Percentiles rank a stretch among this genome's conserved stretches.
Evolutionary conservation across 257 asterid species (phyloP).

Genomic region (Solanum lignicaule): DNA sequence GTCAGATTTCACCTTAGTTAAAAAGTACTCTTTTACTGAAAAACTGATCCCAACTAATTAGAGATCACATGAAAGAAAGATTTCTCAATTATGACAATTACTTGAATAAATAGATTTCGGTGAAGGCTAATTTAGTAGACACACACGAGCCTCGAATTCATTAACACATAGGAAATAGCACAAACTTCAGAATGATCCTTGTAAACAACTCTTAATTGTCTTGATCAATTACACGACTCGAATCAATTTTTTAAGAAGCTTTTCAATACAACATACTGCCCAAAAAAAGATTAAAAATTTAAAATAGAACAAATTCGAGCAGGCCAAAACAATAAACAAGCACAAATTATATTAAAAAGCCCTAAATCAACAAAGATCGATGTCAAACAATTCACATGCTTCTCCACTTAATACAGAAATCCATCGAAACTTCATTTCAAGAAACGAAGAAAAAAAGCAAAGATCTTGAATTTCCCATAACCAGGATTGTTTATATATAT

Average conservation of each 20-base stretch:
- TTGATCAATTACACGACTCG: neutral
- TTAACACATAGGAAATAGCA: neutral
- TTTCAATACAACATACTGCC: neutral
- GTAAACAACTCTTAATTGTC: neutral
- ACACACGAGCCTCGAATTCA: neutral
- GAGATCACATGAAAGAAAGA: neutral
- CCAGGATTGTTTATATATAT: neutral
- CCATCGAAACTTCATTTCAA: neutral
- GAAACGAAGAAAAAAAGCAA: neutral
- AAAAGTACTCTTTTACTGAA: neutral
- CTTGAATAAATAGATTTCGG: neutral
- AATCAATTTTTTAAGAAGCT: neutral
- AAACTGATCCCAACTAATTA: neutral
- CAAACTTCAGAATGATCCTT: neutral
- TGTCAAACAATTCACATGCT: neutral
- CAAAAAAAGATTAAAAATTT: neutral
- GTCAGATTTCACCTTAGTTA: neutral
- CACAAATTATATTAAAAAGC: neutral
- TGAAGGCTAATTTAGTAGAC: neutral
- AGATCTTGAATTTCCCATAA: neutral
- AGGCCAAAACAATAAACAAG: neutral
- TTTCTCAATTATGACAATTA: neutral
- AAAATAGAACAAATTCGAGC: neutral
- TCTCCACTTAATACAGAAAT: neutral
- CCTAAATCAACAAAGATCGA: neutral